Evolutionary conservation across 2,329 filamentous ascomycete genomes (phyloP).

Genomic region (Aspergillus latus): DNA sequence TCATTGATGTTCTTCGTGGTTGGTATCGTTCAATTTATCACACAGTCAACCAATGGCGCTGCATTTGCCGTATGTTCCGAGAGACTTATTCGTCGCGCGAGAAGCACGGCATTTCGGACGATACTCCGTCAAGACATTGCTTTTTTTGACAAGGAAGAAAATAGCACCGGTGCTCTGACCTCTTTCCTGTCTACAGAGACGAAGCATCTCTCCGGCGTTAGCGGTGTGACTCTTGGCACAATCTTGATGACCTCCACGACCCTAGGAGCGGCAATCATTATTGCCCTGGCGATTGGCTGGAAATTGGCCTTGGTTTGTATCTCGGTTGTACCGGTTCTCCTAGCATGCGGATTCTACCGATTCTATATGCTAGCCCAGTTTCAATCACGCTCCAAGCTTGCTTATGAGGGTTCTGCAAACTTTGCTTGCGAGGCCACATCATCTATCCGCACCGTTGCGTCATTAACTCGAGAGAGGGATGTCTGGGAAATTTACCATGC

Average conservation of each 20-base stretch:
- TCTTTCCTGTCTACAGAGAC: slow-evolving; percentile 87
- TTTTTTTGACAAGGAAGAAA: slow-evolving; percentile 88
- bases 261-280: slow-evolving; percentile 67
- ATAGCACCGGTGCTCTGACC: slow-evolving; percentile 83
- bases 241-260: slow-evolving; percentile 79
- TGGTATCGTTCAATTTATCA: slow-evolving; percentile 69
- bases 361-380: slow-evolving; percentile 82
- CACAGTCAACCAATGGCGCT: slow-evolving; percentile 67
- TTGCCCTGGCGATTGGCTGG: slow-evolving; percentile 78
- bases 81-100: slow-evolving; percentile 76
- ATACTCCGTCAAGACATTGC: slow-evolving; percentile 90
- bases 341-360: slow-evolving; percentile 78
- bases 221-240: slow-evolving; percentile 83
- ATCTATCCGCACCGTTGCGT: slow-evolving; percentile 89
- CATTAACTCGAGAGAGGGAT: slow-evolving; percentile 81
- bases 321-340: slow-evolving; percentile 71
- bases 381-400: slow-evolving; percentile 73
- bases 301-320: slow-evolving; percentile 83
- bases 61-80: slow-evolving; percentile 83
- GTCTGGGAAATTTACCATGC: slow-evolving; percentile 70
- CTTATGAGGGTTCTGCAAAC: slow-evolving; percentile 77
- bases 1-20: slow-evolving; percentile 85
- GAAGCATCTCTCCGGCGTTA: slow-evolving; percentile 82
- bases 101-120: slow-evolving; percentile 77
- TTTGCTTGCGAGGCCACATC: slow-evolving; percentile 93